Evolutionary conservation across 2,329 filamentous ascomycete genomes (phyloP).

Genomic region (Sphaerulina populicola): DNA sequence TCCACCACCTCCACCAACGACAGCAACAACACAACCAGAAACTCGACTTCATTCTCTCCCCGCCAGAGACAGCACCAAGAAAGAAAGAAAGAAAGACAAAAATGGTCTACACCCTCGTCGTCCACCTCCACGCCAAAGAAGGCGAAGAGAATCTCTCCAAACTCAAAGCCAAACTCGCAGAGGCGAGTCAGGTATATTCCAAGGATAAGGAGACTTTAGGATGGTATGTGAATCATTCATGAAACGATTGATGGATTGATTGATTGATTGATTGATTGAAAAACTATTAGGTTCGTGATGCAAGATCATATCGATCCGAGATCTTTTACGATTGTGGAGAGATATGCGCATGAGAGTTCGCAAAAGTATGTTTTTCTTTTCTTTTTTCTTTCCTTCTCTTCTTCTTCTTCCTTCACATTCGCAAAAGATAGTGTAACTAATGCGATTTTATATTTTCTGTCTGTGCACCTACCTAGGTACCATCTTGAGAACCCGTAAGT

Average conservation of each 20-base stretch:
- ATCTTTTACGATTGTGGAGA: conserved; percentile 67
- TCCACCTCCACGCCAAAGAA: conserved; percentile 62
- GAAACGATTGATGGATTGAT: too few species aligned
- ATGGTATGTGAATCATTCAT: conserved; percentile 23
- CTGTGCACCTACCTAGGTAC: conserved; percentile 25
- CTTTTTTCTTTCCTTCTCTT: too few species aligned
- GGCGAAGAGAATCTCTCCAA: conserved; percentile 56
- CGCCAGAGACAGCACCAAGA: too few species aligned
- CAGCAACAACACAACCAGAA: too few species aligned
- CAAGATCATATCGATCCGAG: conserved; percentile 60
- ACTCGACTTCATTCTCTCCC: too few species aligned
- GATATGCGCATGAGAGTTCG: conserved; percentile 56
- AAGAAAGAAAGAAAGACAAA: conserved; percentile 5
- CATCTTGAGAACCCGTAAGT: conserved; percentile 48
- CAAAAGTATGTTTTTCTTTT: conserved; percentile 34
- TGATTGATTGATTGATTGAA: background rate
- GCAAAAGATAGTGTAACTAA: conserved; percentile 13
- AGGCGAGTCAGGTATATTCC: conserved; percentile 64
- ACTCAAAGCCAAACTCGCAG: conserved; percentile 62
- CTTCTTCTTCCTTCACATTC: background rate
- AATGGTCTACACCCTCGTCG: conserved; percentile 54
- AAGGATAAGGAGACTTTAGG: conserved; percentile 58
- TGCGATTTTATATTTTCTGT: too few species aligned
- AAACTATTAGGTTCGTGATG: conserved; percentile 60
- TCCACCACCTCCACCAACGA: too few species aligned